Conservation (phyloP, 2,329 filamentous ascomycete species). For the Penicillium verrucosum region DNA sequence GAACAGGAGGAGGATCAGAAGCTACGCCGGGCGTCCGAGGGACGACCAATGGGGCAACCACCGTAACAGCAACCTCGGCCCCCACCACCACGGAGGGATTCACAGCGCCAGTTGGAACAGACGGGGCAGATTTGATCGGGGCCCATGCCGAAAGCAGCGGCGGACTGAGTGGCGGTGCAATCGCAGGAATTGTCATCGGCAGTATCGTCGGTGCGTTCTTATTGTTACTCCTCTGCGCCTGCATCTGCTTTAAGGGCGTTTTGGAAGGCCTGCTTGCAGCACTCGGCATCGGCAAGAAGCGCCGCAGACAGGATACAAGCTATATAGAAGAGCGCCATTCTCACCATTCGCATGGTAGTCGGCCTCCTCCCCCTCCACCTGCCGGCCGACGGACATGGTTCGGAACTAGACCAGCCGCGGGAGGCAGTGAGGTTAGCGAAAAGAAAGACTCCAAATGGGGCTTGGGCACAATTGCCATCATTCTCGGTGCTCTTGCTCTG, state of each 20-base stretch:
- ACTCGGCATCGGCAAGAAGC: constrained; percentile 41
- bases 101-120: constrained; percentile 45
- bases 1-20: constrained; percentile 5
- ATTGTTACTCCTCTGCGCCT: constrained; percentile 45
- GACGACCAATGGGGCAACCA: constrained; percentile 43
- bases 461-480: constrained; percentile 41
- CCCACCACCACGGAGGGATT: constrained; percentile 46
- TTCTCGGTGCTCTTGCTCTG: constrained; percentile 44
- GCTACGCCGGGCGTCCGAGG: constrained; percentile 43
- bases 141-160: constrained; percentile 28
- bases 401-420: constrained; percentile 36
- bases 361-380: constrained; percentile 22
- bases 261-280: constrained; percentile 42
- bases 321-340: constrained; percentile 41
- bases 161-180: constrained; percentile 49
- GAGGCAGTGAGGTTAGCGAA: constrained; percentile 29
- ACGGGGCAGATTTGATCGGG: constrained; percentile 38
- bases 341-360: constrained; percentile 32
- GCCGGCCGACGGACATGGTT: constrained; percentile 40
- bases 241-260: constrained; percentile 42
- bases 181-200: constrained; percentile 52
- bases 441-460: constrained; percentile 37
- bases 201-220: constrained; percentile 46
- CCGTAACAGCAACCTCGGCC: constrained; percentile 42
- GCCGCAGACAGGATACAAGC: constrained; percentile 38